Percentiles rank a stretch among this genome's conserved stretches.
phyloP scores from a whole-genome alignment of 2,329 filamentous ascomycete species.

The Fusarium stilboides region DNA sequence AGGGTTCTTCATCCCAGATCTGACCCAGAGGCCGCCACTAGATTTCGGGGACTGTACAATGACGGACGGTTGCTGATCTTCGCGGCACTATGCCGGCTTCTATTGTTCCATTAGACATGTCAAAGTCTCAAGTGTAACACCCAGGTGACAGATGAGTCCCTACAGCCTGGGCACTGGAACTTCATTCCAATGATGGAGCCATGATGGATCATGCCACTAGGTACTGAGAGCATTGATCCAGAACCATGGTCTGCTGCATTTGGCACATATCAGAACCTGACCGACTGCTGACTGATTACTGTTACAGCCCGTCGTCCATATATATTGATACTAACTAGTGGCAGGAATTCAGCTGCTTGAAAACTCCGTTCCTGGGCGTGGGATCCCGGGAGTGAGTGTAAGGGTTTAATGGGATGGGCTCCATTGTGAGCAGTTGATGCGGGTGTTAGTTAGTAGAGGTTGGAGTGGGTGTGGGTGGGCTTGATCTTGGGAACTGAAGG shows the following conservation, averaged over 20 bases:
- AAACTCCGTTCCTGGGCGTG: slow-evolving; percentile 34
- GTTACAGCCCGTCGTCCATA: slow-evolving; percentile 10
- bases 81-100: slow-evolving; percentile 24
- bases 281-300: slow-evolving; percentile 7
- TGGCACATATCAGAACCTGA: slow-evolving; percentile 6
- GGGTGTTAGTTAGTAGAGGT: slow-evolving; percentile 14
- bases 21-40: slow-evolving; percentile 31
- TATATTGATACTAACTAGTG: slow-evolving; percentile 1
- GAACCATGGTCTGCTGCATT: slow-evolving; percentile 26
- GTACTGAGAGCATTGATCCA: slow-evolving; percentile 23
- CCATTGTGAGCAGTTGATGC: slow-evolving; percentile 31
- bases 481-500: slow-evolving; percentile 22
- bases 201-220: slow-evolving; percentile 28
- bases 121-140: slow-evolving; percentile 27
- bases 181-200: slow-evolving; percentile 39
- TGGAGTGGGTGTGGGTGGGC: slow-evolving; percentile 39
- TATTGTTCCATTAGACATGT: slow-evolving; percentile 34
- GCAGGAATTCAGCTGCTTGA: slow-evolving; percentile 1
- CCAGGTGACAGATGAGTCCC: slow-evolving; percentile 24
- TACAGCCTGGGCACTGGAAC: slow-evolving; percentile 41
- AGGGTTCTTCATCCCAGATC: slow-evolving; percentile 31
- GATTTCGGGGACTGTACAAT: slow-evolving; percentile 20
- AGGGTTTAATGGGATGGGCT: slow-evolving; percentile 6
- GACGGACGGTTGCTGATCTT: slow-evolving; percentile 27
- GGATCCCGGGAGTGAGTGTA: slow-evolving; percentile 27